Percentiles rank a stretch among this genome's conserved stretches.
These are phyloP conservation scores for Neopestalotiopsis sp. DNA, from an alignment of 2,329 filamentous ascomycete genomes.

Conservation along the genomic window DNA sequence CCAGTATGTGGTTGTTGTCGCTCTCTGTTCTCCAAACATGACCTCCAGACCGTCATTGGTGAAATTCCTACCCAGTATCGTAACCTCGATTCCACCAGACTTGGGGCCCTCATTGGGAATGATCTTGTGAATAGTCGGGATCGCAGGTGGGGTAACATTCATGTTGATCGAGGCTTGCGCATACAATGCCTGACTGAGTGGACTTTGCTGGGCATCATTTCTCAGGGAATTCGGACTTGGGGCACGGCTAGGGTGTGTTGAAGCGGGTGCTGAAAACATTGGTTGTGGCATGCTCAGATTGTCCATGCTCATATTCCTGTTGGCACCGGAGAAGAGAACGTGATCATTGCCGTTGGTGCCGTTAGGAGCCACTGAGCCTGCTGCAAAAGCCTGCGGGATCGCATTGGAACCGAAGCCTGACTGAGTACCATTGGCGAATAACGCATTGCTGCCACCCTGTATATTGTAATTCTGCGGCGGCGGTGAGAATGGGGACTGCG, in stretches of 20 bases:
- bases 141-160: constrained; percentile 51
- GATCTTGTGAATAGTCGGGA: constrained; percentile 78
- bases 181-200: constrained; percentile 51
- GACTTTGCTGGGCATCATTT: constrained; percentile 49
- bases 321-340: constrained; percentile 58
- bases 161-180: constrained; percentile 51
- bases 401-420: constrained; percentile 26
- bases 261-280: constrained; percentile 74
- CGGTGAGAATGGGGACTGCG: constrained; percentile 61
- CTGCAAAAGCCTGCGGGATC: constrained; percentile 50
- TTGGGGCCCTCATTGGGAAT: constrained; percentile 84
- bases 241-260: constrained; percentile 78
- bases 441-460: constrained; percentile 40
- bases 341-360: constrained; percentile 58
- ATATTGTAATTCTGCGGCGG: constrained; percentile 50
- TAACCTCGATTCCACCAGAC: constrained; percentile 85
- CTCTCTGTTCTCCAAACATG: constrained; percentile 74
- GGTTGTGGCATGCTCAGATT: constrained; percentile 64
- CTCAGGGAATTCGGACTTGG: constrained; percentile 69
- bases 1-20: constrained; percentile 80
- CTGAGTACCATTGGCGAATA: constrained; percentile 35
- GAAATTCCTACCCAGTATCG: constrained; percentile 81
- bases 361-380: constrained; percentile 70
- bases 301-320: constrained; percentile 69
- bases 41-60: constrained; percentile 77